A percentile compares a stretch with the other conserved stretches of the same genome.
These are phyloP conservation scores for Orychophragmus violaceus DNA, from an alignment of 345 rosid species.

Conservation along the genomic window DNA sequence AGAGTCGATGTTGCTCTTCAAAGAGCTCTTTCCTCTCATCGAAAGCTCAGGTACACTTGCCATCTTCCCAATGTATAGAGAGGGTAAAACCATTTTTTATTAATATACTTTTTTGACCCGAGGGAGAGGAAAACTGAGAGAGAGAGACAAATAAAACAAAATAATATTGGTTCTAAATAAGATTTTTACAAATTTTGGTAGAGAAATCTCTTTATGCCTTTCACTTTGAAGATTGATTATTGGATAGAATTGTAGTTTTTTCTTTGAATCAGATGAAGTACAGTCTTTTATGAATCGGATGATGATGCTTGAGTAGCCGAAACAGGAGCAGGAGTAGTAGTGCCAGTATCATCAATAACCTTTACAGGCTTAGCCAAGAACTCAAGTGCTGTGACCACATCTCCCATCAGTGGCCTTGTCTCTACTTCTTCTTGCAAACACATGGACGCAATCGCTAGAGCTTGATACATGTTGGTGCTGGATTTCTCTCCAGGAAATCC, in stretches of 20 bases:
- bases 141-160: background rate
- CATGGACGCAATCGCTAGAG: slow-evolving; percentile 56
- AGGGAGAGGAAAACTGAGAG: background rate
- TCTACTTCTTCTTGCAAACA: slow-evolving; percentile 63
- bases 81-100: background rate
- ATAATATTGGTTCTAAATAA: background rate
- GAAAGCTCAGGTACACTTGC: slow-evolving; percentile 64
- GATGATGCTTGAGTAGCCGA: slow-evolving; percentile 7
- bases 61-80: slow-evolving; percentile 60
- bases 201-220: background rate
- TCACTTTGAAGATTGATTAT: background rate
- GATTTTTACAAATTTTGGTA: background rate
- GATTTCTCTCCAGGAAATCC: too few species aligned
- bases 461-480: too few species aligned
- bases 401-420: slow-evolving; percentile 47
- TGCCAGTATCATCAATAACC: slow-evolving; percentile 16
- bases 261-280: too few species aligned
- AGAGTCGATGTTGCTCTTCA: slow-evolving; percentile 68
- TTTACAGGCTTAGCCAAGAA: slow-evolving; percentile 34
- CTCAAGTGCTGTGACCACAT: slow-evolving; percentile 59
- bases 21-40: slow-evolving; percentile 61
- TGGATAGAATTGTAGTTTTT: background rate
- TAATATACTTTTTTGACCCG: slow-evolving; percentile 19
- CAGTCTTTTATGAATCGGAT: slow-evolving; percentile 2
- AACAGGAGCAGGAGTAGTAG: slow-evolving; percentile 1